Evolutionary conservation across 192 early-diverging fungal genomes (phyloP).

Genomic region (Backusella luteola): DNA sequence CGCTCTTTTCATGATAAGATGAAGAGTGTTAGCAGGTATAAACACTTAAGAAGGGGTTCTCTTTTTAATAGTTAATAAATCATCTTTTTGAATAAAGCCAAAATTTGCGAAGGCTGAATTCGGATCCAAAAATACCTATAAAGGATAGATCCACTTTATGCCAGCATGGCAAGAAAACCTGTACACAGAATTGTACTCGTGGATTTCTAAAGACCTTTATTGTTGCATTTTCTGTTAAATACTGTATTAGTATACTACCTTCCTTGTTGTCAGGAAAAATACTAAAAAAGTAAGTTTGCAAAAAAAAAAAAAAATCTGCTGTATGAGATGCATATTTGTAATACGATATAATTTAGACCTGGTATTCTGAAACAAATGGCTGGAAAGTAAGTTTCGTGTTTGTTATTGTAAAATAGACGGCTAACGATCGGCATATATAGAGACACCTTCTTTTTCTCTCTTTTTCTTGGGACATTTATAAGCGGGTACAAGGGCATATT

Average conservation of each 20-base stretch:
- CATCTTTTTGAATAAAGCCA: slow-evolving; percentile 32
- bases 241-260: slow-evolving; percentile 49
- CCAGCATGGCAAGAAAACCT: slow-evolving; percentile 62
- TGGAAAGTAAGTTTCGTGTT: slow-evolving; percentile 36
- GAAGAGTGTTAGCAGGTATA: slow-evolving; percentile 54
- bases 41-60: not conserved
- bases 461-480: slow-evolving; percentile 63
- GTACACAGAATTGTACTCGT: slow-evolving; percentile 61
- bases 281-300: slow-evolving; percentile 44
- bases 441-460: slow-evolving; percentile 63
- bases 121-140: slow-evolving; percentile 34
- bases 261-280: slow-evolving; percentile 52
- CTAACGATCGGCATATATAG: slow-evolving; percentile 19
- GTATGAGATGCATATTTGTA: not conserved
- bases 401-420: not conserved
- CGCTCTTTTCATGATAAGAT: slow-evolving; percentile 61
- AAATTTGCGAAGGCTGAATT: slow-evolving; percentile 37
- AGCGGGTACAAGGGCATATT: slow-evolving; percentile 64
- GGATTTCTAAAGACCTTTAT: slow-evolving; percentile 63
- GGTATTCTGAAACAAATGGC: slow-evolving; percentile 43
- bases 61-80: not conserved
- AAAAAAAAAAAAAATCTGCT: not conserved
- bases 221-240: slow-evolving; percentile 63
- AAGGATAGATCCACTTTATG: slow-evolving; percentile 39
- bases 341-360: slow-evolving; percentile 30